Base-by-base conservation (phyloP, 306 rosid species). In the Quillaja saponaria region DNA sequence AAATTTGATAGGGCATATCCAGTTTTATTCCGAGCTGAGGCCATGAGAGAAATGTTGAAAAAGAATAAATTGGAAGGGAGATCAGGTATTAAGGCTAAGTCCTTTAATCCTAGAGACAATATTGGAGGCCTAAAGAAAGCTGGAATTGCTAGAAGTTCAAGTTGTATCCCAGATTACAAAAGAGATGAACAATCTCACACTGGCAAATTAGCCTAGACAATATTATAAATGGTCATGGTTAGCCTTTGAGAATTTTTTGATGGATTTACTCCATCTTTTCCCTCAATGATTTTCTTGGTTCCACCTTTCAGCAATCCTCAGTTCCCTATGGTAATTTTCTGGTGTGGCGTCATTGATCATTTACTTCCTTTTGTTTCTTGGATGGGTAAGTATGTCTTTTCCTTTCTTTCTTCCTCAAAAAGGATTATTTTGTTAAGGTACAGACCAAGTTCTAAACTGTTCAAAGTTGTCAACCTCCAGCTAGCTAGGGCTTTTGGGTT, bases 21-120 rank as follows among this genome's bases (percentile, higher is more conserved):
- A 0, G 99, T 94, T 51, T 38, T 94, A 72, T 85, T 72, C 41
- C 96, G 86, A 45, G 99, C 99, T 1, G 85, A 89, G 41, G 97
- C 95, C 49, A 94, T 89, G 99, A 83, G 89, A 17, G 91, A 89
- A 75, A 94, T 94, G 85, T 45, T 94, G 61, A 89, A 94, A 76
- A 92, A 81, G 80, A 83, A 65, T 74, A 73, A 74, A 6, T 10
- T 60, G 5, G 95, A 88, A 58, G 94, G 94, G 7, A 82, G 58
- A n/a, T n/a, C n/a, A 28, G 58, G 40, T 1, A 4, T 54, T 14
- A 82, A 95, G 80, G 91, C 82, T 0, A 85, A 85, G 68, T 94
- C 97, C n/a, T 68, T 84, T 52, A 92, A 90, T 69, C 96, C 96
- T 6, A 83, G 83, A 37, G 96, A 88, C 42, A 79, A 81, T 57